phyloP scores from a whole-genome alignment of 2,329 filamentous ascomycete genomes.

The Colletotrichum acutatum region DNA sequence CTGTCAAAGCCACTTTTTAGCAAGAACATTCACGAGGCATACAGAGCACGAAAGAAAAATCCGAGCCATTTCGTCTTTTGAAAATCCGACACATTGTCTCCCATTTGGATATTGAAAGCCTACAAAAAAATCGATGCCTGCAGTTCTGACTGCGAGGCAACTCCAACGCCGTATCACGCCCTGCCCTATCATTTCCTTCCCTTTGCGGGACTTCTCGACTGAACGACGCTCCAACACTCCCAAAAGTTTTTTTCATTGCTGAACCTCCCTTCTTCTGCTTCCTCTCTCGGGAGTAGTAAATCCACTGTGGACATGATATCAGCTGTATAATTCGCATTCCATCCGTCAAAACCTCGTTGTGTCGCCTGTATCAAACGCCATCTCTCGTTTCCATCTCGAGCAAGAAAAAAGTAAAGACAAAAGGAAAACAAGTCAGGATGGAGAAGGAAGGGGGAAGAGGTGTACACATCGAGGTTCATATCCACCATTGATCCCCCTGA shows the following conservation, averaged over 20 bases:
- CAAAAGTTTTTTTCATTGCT: slow-evolving; percentile 33
- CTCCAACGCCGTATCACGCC: slow-evolving; percentile 32
- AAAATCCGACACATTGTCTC: slow-evolving; percentile 19
- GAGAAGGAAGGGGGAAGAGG: not conserved
- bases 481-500: not conserved
- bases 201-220: slow-evolving; percentile 9
- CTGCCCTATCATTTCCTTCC: slow-evolving; percentile 2
- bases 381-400: slow-evolving; percentile 33
- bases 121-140: slow-evolving; percentile 31
- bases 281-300: slow-evolving; percentile 12
- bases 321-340: slow-evolving; percentile 25
- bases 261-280: slow-evolving; percentile 10
- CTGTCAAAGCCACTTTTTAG: too few relatives aligned
- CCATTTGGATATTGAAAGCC: slow-evolving; percentile 32
- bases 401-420: not conserved
- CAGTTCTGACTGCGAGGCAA: slow-evolving; percentile 26
- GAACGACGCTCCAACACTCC: slow-evolving; percentile 31
- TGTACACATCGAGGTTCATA: slow-evolving; percentile 9
- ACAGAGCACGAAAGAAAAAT: too few relatives aligned
- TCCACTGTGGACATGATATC: slow-evolving; percentile 1
- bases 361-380: slow-evolving; percentile 30
- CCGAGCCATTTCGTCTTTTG: too few relatives aligned
- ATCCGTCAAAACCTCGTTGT: slow-evolving; percentile 31
- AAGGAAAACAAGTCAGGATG: not conserved
- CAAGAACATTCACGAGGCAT: too few relatives aligned